These are phyloP conservation scores for Pulveroboletus ravenelii DNA, from an alignment of 768 basidiomycete species.

Conservation along the genomic window DNA sequence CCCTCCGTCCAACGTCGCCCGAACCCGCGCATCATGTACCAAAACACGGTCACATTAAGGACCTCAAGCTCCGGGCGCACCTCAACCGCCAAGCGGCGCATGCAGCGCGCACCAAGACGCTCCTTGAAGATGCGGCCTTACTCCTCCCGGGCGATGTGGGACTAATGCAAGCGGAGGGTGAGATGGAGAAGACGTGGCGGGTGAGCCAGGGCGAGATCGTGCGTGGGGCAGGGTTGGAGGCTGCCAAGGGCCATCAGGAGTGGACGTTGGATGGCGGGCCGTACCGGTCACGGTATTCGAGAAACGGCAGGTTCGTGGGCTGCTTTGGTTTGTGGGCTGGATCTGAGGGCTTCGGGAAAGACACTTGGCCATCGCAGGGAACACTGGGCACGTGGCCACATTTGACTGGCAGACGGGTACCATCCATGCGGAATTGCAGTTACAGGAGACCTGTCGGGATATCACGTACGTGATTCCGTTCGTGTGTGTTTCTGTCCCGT, in stretches of 20 bases:
- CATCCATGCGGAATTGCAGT: slow-evolving; percentile 81
- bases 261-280: slow-evolving; percentile 82
- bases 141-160: slow-evolving; percentile 69
- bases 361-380: slow-evolving; percentile 82
- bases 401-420: slow-evolving; percentile 91
- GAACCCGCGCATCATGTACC: slow-evolving; percentile 37
- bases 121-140: slow-evolving; percentile 68
- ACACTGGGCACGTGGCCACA: slow-evolving; percentile 81
- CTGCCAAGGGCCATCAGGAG: slow-evolving; percentile 70
- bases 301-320: slow-evolving; percentile 75
- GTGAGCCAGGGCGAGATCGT: slow-evolving; percentile 77
- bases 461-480: slow-evolving; percentile 60
- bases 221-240: slow-evolving; percentile 63
- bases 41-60: slow-evolving; percentile 58
- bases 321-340: neutral
- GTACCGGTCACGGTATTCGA: slow-evolving; percentile 79
- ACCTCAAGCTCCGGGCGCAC: slow-evolving; percentile 72
- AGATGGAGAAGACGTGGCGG: slow-evolving; percentile 88
- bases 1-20: slow-evolving; percentile 51
- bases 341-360: slow-evolving; percentile 34
- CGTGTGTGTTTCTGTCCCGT: neutral
- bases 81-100: slow-evolving; percentile 59
- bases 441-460: slow-evolving; percentile 87
- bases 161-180: slow-evolving; percentile 67
- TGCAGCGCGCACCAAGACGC: slow-evolving; percentile 54